Conservation (phyloP, 257 asterid genomes). For the Phtheirospermum japonicum region DNA sequence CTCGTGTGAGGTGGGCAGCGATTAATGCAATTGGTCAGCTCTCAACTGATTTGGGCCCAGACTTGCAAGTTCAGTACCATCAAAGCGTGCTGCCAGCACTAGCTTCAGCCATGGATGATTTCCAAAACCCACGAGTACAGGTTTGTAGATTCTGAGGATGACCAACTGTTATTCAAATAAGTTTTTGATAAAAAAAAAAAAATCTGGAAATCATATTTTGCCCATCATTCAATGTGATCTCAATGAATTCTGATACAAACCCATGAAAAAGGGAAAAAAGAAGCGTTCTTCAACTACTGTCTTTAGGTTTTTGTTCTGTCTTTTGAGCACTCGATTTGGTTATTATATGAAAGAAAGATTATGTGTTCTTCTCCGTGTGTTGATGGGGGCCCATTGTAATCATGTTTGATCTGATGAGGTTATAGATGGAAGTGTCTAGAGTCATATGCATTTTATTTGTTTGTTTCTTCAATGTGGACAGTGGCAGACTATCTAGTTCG, state of each 20-base stretch:
- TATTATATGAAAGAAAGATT: neutral
- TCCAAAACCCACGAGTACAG: conserved; percentile 96
- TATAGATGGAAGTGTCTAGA: neutral
- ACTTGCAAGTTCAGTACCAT: conserved; percentile 85
- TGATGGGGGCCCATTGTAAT: neutral
- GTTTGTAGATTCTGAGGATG: conserved; percentile 35
- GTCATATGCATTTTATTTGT: neutral
- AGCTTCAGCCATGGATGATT: conserved; percentile 87
- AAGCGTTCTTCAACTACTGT: neutral
- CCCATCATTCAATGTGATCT: neutral
- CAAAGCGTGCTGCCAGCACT: conserved; percentile 79
- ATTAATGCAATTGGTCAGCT: conserved; percentile 97
- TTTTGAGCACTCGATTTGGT: neutral
- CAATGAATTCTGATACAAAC: neutral
- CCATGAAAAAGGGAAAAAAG: neutral
- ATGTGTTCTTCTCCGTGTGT: neutral
- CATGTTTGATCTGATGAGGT: neutral
- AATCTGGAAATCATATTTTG: neutral
- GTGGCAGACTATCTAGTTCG: neutral
- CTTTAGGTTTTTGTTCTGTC: neutral
- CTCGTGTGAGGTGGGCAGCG: conserved; percentile 99
- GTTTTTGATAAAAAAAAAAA: too few species aligned
- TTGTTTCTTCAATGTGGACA: too few species aligned
- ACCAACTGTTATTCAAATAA: neutral
- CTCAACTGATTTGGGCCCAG: conserved; percentile 98